phyloP scores from a whole-genome alignment of 2,329 filamentous ascomycete species.

The Pyrenophora seminiperda region DNA sequence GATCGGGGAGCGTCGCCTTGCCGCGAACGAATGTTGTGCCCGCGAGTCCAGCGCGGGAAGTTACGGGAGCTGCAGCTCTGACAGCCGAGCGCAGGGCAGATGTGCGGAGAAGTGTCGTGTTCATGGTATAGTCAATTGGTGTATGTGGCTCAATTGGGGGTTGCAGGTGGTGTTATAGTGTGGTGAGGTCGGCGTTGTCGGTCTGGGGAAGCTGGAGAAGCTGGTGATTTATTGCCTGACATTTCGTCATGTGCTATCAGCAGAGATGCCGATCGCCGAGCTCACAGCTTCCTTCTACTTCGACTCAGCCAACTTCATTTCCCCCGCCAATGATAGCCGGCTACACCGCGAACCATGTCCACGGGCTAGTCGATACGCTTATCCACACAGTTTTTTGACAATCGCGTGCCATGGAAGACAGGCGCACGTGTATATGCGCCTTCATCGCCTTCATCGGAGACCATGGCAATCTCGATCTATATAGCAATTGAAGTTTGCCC shows the following conservation, averaged over 20 bases:
- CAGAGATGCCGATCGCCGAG: constrained; percentile 24
- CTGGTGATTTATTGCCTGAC: constrained; percentile 20
- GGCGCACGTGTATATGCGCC: background rate
- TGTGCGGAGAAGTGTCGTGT: constrained; percentile 74
- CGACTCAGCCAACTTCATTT: constrained; percentile 5
- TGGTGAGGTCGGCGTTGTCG: constrained; percentile 4
- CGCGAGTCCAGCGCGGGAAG: constrained; percentile 67
- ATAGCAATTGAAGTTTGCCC: constrained; percentile 18
- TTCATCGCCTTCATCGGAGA: too few species aligned
- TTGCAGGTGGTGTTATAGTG: constrained; percentile 7
- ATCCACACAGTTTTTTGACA: constrained; percentile 24
- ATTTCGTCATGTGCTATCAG: constrained; percentile 40
- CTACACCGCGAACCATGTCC: background rate
- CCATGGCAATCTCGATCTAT: constrained; percentile 25
- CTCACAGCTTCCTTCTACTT: constrained; percentile 19
- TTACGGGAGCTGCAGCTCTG: constrained; percentile 67
- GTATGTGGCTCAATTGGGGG: constrained; percentile 28
- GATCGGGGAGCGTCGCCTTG: constrained; percentile 92
- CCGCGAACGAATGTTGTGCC: constrained; percentile 78
- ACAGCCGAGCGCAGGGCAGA: constrained; percentile 73
- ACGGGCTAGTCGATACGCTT: constrained; percentile 4
- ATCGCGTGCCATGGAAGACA: constrained; percentile 22
- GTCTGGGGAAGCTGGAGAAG: constrained; percentile 14
- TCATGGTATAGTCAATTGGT: constrained; percentile 62
- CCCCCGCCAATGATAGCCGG: constrained; percentile 20